Conservation (phyloP, 2,329 filamentous ascomycete species). For the Westerdykella sp. region DNA sequence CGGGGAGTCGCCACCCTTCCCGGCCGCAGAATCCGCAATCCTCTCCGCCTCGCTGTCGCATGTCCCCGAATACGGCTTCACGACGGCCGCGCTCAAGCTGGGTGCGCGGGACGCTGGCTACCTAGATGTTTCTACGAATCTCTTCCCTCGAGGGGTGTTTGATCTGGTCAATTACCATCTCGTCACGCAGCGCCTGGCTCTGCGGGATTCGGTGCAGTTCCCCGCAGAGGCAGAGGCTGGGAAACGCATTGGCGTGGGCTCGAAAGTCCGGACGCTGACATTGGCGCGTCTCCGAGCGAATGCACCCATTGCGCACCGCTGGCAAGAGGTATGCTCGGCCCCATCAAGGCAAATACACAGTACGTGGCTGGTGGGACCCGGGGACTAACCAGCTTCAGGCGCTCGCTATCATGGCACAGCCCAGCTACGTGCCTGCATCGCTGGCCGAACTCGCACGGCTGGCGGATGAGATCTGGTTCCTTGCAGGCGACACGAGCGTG, state of each 20-base stretch:
- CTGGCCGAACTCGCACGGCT: constrained; percentile 73
- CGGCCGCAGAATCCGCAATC: constrained; percentile 64
- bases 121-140: constrained; percentile 75
- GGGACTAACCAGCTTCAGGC: constrained; percentile 50
- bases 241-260: constrained; percentile 46
- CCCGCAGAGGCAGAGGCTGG: constrained; percentile 23
- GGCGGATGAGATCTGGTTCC: constrained; percentile 86
- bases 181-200: constrained; percentile 55
- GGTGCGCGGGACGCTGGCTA: constrained; percentile 82
- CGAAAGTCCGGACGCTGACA: constrained; percentile 63
- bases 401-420: constrained; percentile 82
- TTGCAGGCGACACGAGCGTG: constrained; percentile 74
- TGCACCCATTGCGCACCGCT: constrained; percentile 62
- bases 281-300: constrained; percentile 76
- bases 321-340: constrained; percentile 66
- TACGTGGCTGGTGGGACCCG: background rate
- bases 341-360: constrained; percentile 22
- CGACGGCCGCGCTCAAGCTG: constrained; percentile 61
- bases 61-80: constrained; percentile 79
- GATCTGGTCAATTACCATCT: constrained; percentile 76
- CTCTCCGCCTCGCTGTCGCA: constrained; percentile 74
- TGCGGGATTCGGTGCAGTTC: constrained; percentile 48
- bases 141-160: constrained; percentile 75
- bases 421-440: constrained; percentile 67
- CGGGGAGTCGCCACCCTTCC: constrained; percentile 54